Evolutionary conservation across 1,139 yeast genomes (phyloP), one percentile per base, ranked within the genome.

Genomic region (Arxiozyma telluris): DNA sequence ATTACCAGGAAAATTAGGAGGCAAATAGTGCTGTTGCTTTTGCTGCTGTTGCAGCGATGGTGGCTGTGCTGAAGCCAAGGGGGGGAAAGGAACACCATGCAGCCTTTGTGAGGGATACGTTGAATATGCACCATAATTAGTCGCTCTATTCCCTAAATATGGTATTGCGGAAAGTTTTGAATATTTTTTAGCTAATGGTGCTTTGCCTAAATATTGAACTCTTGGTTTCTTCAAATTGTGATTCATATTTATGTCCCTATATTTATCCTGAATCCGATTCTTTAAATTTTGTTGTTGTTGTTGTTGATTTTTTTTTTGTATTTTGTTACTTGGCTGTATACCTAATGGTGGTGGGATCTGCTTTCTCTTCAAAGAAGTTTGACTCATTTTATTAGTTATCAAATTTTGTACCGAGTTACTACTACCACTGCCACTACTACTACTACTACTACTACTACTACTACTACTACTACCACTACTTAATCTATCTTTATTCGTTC

Each of bases 301-400:
- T 21, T 17, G 39, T 15, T 23, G 50, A 27, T 22, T 42, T 22
- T 11, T 34, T 8, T 25, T 34, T 30, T 30, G 46, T 17, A 30
- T 18, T 4, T 23, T 50, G 27, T 34, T 27, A 22, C n/a, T 27
- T 23, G 50, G 23, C 11, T 38, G 47, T 18, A 27, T 30, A 15
- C 50, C 53, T n/a, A 56, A 47, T 2, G 58, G 58, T 30, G 58
- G 57, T 41, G 58, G 58, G 2, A 56, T 51, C 22, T 47, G 55
- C 11, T 49, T 49, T 48, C 58, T 49, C 25, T 55, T 51, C 30
- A 56, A 50, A 9, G 58, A 56, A 20, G 50, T 50, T n/a, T 50
- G 53, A 22, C 44, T 45, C 9, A 45, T 34, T 41, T 48, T 50
- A 27, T 39, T 53, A 23, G 41, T 38, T 41, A 41, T 46, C 25